A percentile compares a stretch with the other conserved stretches of the same genome.
Conservation (phyloP, 192 early-diverging fungal genomes). For the Entomortierella beljakovae region DNA sequence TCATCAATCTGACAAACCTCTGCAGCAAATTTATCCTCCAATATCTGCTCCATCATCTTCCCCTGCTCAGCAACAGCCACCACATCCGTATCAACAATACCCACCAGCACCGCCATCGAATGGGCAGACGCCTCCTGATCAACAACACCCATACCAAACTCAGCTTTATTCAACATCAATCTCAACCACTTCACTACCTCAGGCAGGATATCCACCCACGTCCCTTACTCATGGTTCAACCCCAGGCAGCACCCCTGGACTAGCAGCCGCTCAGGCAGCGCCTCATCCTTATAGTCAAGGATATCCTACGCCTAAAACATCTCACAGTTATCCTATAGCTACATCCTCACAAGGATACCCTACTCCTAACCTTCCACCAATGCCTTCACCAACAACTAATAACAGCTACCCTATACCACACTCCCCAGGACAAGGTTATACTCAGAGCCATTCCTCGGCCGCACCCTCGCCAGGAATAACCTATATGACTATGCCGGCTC, state of each 20-base stretch:
- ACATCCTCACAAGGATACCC: slow-evolving; percentile 31
- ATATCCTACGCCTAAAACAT: slow-evolving; percentile 24
- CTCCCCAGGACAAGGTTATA: slow-evolving; percentile 6
- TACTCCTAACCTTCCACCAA: slow-evolving; percentile 4
- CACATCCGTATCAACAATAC: slow-evolving; percentile 5
- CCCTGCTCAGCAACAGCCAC: neutral
- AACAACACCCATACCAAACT: slow-evolving; percentile 16
- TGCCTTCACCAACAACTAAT: neutral
- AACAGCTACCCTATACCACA: slow-evolving; percentile 29
- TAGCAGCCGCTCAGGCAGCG: neutral
- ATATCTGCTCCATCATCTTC: neutral
- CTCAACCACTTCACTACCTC: neutral
- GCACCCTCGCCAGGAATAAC: no score
- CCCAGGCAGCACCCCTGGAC: neutral
- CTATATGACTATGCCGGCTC: no score
- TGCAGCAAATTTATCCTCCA: neutral
- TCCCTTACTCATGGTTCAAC: slow-evolving; percentile 6
- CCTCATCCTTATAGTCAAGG: slow-evolving; percentile 49
- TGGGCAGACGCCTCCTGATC: slow-evolving; percentile 1
- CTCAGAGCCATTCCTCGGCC: neutral
- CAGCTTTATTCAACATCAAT: neutral
- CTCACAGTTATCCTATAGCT: slow-evolving; percentile 26
- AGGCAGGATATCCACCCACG: neutral
- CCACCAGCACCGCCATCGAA: neutral
- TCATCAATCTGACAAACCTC: neutral